These are phyloP conservation scores for Pyrenophora seminiperda DNA, from an alignment of 2,329 filamentous ascomycete species.

Conservation along the genomic window DNA sequence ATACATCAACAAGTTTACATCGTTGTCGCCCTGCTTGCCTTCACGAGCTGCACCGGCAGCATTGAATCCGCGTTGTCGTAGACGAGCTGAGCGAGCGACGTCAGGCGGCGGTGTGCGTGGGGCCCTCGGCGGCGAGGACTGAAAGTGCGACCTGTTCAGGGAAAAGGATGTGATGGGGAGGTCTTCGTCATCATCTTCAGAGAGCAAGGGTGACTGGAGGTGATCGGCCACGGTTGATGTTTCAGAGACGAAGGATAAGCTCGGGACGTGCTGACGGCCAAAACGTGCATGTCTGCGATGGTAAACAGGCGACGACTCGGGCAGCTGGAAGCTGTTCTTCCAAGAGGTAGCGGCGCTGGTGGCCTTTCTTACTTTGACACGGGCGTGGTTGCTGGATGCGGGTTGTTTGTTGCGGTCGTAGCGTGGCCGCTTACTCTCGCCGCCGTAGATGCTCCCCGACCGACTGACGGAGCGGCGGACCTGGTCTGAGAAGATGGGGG, in stretches of 20 bases:
- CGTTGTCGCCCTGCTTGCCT: constrained; percentile 74
- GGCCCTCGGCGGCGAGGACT: constrained; percentile 75
- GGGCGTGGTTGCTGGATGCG: constrained; percentile 64
- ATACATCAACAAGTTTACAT: constrained; percentile 83
- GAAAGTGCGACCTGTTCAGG: constrained; percentile 60
- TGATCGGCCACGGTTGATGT: constrained; percentile 67
- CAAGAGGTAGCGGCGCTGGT: constrained; percentile 67
- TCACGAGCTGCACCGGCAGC: constrained; percentile 48
- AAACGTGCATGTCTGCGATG: constrained; percentile 75
- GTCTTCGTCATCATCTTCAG: constrained; percentile 82
- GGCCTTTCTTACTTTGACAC: constrained; percentile 67
- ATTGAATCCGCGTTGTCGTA: constrained; percentile 48
- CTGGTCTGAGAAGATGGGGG: constrained; percentile 82
- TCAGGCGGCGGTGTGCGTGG: constrained; percentile 50
- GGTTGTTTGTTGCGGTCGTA: constrained; percentile 42
- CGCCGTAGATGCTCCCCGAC: constrained; percentile 59
- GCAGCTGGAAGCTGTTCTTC: constrained; percentile 76
- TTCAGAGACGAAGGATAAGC: constrained; percentile 79
- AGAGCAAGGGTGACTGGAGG: constrained; percentile 63
- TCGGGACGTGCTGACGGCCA: constrained; percentile 68
- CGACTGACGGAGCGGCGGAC: constrained; percentile 63
- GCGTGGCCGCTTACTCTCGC: constrained; percentile 46
- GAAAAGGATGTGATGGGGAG: constrained; percentile 78
- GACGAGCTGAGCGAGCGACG: constrained; percentile 48
- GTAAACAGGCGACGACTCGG: constrained; percentile 87